phyloP scores from a whole-genome alignment of 345 rosid genomes.

The Orychophragmus violaceus region DNA sequence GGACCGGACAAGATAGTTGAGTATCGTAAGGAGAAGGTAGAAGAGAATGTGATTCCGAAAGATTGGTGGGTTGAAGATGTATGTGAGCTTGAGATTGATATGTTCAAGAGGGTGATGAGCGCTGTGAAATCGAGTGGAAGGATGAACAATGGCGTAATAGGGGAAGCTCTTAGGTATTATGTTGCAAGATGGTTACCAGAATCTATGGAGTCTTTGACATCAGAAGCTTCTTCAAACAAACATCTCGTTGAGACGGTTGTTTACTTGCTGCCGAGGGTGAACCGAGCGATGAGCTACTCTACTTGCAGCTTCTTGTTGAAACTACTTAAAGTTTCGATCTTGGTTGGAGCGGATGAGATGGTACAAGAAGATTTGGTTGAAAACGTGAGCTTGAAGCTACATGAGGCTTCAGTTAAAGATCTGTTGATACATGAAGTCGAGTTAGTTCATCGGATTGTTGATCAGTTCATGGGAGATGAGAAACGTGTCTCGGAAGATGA shows the following conservation, averaged over 20 bases:
- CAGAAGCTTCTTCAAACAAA: conserved; percentile 49
- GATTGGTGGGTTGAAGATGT: conserved; percentile 99
- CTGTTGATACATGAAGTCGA: conserved; percentile 66
- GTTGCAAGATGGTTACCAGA: conserved; percentile 81
- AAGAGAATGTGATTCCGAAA: conserved; percentile 49
- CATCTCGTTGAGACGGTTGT: conserved; percentile 63
- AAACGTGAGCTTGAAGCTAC: conserved; percentile 55
- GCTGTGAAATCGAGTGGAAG: conserved; percentile 71
- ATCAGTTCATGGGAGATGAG: conserved; percentile 41
- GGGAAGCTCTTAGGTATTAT: conserved; percentile 73
- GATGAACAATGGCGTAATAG: conserved; percentile 58
- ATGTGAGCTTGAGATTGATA: conserved; percentile 72
- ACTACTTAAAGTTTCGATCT: conserved; percentile 59
- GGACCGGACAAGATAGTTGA: conserved; percentile 43
- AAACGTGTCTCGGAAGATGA: conserved; percentile 32
- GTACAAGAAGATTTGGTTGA: conserved; percentile 50
- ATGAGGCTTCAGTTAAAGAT: conserved; percentile 69
- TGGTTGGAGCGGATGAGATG: conserved; percentile 51
- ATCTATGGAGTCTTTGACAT: conserved; percentile 44
- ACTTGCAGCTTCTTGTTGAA: conserved; percentile 77
- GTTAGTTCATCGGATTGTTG: conserved; percentile 50
- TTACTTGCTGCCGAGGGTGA: conserved; percentile 60
- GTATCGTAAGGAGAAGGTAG: conserved; percentile 37
- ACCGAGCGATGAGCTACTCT: conserved; percentile 41
- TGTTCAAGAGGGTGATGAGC: conserved; percentile 58